Conservation (phyloP, 345 rosid genomes). For the Salix dunnii region DNA sequence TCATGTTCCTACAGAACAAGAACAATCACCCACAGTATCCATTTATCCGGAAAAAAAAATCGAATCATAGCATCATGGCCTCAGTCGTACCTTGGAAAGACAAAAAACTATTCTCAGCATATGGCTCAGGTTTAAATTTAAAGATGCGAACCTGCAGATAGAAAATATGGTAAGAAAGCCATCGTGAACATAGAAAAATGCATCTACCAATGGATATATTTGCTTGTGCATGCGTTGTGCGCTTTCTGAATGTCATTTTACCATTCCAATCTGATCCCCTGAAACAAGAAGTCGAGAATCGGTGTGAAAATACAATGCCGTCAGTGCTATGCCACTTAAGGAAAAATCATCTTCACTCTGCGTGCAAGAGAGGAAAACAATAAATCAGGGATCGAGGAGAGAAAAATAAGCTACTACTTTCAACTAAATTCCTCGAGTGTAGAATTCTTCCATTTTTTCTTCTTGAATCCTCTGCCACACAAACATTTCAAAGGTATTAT, state of each 20-base stretch:
- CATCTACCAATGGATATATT: neutral
- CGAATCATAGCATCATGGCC: neutral
- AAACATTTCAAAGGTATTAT: neutral
- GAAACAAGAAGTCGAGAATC: slow-evolving; percentile 56
- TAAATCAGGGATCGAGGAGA: neutral
- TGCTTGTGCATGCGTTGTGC: too few relatives aligned
- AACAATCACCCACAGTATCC: neutral
- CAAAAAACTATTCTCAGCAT: slow-evolving; percentile 57
- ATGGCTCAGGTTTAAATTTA: slow-evolving; percentile 72
- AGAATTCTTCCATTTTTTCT: neutral
- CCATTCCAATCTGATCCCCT: slow-evolving; percentile 83
- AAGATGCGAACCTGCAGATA: slow-evolving; percentile 64
- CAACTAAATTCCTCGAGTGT: neutral
- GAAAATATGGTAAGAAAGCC: neutral
- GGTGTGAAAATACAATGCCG: slow-evolving; percentile 61
- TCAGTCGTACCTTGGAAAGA: slow-evolving; percentile 53
- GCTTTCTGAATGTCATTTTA: slow-evolving; percentile 13
- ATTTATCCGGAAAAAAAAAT: neutral
- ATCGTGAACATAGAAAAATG: neutral
- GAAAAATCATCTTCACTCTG: slow-evolving; percentile 74
- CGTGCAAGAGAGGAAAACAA: slow-evolving; percentile 6
- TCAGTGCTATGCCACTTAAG: slow-evolving; percentile 55
- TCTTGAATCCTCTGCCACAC: neutral
- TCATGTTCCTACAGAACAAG: too few relatives aligned
- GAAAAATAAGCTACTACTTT: neutral